Evolutionary conservation across 805 yeast genomes (phyloP).

Genomic region (Saturnispora zaruensis): DNA sequence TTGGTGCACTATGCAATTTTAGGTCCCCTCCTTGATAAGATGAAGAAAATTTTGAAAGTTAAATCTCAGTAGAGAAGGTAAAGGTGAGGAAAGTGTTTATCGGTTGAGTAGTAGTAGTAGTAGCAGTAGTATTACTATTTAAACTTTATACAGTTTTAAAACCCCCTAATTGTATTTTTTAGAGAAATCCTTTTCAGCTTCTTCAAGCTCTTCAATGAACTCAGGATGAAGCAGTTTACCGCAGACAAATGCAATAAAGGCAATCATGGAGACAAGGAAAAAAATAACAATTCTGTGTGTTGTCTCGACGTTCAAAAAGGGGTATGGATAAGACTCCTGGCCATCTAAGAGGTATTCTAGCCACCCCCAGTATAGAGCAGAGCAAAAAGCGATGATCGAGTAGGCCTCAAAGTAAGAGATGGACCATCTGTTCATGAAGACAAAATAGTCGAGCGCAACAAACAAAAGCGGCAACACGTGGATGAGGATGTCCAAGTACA

Average conservation of each 20-base stretch:
- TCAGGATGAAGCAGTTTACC: slow-evolving; percentile 19
- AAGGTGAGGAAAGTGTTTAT: too few species aligned
- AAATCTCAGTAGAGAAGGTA: not conserved
- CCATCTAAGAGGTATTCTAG: slow-evolving; percentile 43
- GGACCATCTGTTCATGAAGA: slow-evolving; percentile 41
- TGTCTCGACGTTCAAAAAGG: slow-evolving; percentile 49
- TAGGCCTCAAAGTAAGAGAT: slow-evolving; percentile 32
- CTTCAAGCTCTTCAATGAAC: slow-evolving; percentile 8
- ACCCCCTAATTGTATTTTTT: not conserved
- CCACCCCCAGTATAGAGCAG: slow-evolving; percentile 45
- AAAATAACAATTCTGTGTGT: slow-evolving; percentile 41
- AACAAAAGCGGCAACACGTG: slow-evolving; percentile 52
- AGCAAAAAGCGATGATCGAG: slow-evolving; percentile 30
- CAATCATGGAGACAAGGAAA: slow-evolving; percentile 33
- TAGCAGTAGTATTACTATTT: not conserved
- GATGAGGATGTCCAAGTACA: slow-evolving; percentile 45
- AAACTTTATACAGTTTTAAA: not conserved
- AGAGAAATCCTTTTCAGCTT: slow-evolving; percentile 7
- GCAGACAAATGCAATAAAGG: slow-evolving; percentile 24
- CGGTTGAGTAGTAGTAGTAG: not conserved
- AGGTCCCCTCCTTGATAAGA: not conserved
- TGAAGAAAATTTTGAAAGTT: too few species aligned
- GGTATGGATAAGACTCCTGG: slow-evolving; percentile 48
- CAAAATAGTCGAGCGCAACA: slow-evolving; percentile 46
- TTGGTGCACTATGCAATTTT: not conserved